These are phyloP conservation scores for Hericium coralloides DNA, from an alignment of 768 basidiomycete species.

Conservation along the genomic window DNA sequence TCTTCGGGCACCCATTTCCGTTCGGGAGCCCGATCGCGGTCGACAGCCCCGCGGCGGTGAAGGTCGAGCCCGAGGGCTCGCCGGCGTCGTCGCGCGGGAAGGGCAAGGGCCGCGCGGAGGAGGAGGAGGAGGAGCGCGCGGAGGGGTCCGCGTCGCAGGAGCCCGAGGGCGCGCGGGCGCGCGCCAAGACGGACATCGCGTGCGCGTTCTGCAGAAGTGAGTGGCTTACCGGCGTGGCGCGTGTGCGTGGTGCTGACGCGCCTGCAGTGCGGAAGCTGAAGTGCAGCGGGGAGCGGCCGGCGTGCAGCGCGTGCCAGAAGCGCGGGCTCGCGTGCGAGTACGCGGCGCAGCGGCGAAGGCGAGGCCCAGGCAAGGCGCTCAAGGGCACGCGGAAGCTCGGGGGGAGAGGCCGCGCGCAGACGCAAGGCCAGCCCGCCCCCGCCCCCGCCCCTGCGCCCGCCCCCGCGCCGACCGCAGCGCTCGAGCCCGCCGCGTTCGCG, in stretches of 20 bases:
- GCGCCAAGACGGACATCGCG: constrained; percentile 49
- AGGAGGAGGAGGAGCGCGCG: constrained; percentile 6
- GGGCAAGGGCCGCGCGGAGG: not conserved
- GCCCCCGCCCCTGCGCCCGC: too few relatives aligned
- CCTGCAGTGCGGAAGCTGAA: constrained; percentile 60
- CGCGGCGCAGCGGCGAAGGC: constrained; percentile 40
- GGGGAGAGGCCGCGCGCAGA: not conserved
- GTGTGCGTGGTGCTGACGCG: constrained; percentile 5
- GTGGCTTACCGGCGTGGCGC: constrained; percentile 17
- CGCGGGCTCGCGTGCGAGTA: constrained; percentile 48
- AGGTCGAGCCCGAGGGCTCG: not conserved
- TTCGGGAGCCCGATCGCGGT: not conserved
- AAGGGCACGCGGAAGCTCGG: constrained; percentile 30
- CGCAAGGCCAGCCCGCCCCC: not conserved
- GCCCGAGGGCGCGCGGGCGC: not conserved
- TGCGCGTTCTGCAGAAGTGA: constrained; percentile 75
- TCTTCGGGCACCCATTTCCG: not conserved
- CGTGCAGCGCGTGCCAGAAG: constrained; percentile 52
- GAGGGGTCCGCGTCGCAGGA: not conserved
- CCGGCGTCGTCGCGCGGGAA: not conserved
- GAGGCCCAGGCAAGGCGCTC: constrained; percentile 70
- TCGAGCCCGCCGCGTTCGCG: not conserved
- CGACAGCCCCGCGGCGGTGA: not conserved
- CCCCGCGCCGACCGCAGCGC: not conserved
- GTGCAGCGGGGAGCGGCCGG: constrained; percentile 59